phyloP scores from a whole-genome alignment of 805 yeast genomes.

The Teunomyces stri region DNA sequence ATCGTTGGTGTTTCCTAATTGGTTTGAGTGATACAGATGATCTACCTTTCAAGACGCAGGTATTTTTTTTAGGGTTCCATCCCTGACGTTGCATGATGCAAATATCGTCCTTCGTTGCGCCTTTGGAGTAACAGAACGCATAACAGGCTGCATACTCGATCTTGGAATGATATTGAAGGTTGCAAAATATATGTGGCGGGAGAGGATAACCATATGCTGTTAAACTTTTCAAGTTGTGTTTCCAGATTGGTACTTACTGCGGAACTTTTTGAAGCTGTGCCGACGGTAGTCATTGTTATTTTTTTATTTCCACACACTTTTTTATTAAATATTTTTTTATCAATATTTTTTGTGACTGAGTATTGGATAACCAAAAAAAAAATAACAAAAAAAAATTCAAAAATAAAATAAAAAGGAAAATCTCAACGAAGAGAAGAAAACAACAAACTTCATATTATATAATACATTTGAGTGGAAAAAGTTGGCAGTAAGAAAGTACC shows the following conservation, averaged over 20 bases:
- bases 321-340: background rate
- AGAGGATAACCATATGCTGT: background rate
- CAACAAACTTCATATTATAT: slow-evolving; percentile 2
- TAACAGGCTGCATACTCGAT: background rate
- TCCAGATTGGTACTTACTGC: background rate
- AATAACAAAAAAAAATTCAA: background rate
- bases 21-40: background rate
- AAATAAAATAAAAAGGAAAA: slow-evolving; percentile 2
- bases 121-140: background rate
- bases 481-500: background rate
- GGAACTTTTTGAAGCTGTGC: background rate
- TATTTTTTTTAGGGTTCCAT: background rate
- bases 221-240: background rate
- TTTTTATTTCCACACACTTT: background rate
- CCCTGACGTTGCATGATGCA: slow-evolving; percentile 3
- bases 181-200: background rate
- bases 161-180: background rate
- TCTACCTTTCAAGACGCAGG: background rate
- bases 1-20: background rate
- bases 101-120: slow-evolving; percentile 2
- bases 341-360: background rate
- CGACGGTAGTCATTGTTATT: background rate
- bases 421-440: slow-evolving; percentile 4
- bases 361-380: slow-evolving; percentile 1
- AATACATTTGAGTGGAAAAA: background rate